phyloP scores from a whole-genome alignment of 2,329 filamentous ascomycete species.

The Trichoderma lentiforme region DNA sequence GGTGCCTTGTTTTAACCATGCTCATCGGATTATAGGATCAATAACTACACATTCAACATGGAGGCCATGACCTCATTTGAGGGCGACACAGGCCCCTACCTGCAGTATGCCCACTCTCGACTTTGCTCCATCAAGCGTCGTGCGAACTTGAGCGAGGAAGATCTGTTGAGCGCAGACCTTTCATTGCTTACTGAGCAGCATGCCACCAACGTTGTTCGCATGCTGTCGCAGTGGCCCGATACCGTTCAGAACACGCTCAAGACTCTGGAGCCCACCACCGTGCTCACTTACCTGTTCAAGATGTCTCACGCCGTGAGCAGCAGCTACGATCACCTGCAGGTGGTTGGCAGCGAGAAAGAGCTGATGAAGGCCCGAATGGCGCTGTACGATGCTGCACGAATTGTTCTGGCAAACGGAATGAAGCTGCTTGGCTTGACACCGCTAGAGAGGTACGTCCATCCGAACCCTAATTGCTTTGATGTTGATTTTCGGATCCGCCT shows the following conservation, averaged over 20 bases:
- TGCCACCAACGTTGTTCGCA: conserved; percentile 68
- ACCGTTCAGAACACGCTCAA: conserved; percentile 79
- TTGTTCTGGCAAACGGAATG: conserved; percentile 82
- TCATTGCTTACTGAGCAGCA: conserved; percentile 68
- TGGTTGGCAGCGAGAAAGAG: conserved; percentile 74
- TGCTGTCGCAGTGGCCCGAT: conserved; percentile 82
- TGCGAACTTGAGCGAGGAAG: conserved; percentile 51
- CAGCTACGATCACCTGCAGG: conserved; percentile 77
- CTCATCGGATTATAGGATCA: conserved; percentile 42
- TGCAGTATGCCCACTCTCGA: conserved; percentile 79
- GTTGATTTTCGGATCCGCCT: background rate
- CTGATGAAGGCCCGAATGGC: conserved; percentile 67
- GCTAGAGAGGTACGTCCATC: conserved; percentile 53
- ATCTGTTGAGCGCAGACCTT: conserved; percentile 62
- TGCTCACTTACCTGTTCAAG: conserved; percentile 68
- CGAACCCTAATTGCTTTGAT: background rate
- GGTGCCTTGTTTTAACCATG: background rate
- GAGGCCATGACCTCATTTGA: conserved; percentile 80
- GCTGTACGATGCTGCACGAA: conserved; percentile 71
- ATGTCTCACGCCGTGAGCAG: conserved; percentile 78
- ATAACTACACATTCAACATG: conserved; percentile 72
- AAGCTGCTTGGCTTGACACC: conserved; percentile 72
- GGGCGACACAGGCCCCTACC: conserved; percentile 79
- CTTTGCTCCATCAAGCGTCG: conserved; percentile 62
- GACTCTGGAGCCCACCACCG: conserved; percentile 69